Evolutionary conservation across 2,329 filamentous ascomycete genomes (phyloP), one percentile per base, ranked within the genome.

Genomic region (Ascochyta clinopodiicola): DNA sequence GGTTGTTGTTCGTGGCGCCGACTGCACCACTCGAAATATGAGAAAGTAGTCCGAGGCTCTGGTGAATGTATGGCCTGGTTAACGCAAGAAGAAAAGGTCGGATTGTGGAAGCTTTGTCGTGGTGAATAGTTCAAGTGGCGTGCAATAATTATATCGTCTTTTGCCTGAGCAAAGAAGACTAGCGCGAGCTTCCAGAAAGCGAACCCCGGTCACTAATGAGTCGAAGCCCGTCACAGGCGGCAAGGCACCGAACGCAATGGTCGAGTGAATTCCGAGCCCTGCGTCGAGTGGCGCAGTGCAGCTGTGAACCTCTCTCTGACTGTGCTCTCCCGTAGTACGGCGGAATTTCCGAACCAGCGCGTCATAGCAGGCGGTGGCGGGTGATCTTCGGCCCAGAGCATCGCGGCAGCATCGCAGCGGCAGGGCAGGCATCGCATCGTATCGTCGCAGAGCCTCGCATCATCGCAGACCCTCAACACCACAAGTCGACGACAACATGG

Each of bases 401-500:
- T 43, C 19, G 40, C 51, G 21, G 40, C 42, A 31, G 47, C 35
- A 19, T 46, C 19, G 42, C 52, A 15, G 40, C 42, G 32, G 49
- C 51, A 35, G 35, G 47, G 17, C 17, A 17, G 17, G 17, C 17
- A 17, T 17, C 17, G 17, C 17, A 17, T 17, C 17, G 17, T 55
- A 56, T 51, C 45, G 43, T 36, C 21, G 24, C 44, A 44, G 56
- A 60, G 56, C 60, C 46, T 19, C 51, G 58, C 51, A 47, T 48
- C 57, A 57, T 52, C 49, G 50, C 51, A 3, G 42, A 47, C 50
- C 31, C 40, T 57, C 48, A 52, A 45, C 55, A 60, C 49, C 61
- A 51, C 51, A 40, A 49, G 35, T 37, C 40, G 54, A 58, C 60
- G 56, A 52, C 60, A 69, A 56, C 63, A 76, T 75, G 73, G 78